Evolutionary conservation across 2,329 filamentous ascomycete species (phyloP).

Genomic region (Neonectria faginata): DNA sequence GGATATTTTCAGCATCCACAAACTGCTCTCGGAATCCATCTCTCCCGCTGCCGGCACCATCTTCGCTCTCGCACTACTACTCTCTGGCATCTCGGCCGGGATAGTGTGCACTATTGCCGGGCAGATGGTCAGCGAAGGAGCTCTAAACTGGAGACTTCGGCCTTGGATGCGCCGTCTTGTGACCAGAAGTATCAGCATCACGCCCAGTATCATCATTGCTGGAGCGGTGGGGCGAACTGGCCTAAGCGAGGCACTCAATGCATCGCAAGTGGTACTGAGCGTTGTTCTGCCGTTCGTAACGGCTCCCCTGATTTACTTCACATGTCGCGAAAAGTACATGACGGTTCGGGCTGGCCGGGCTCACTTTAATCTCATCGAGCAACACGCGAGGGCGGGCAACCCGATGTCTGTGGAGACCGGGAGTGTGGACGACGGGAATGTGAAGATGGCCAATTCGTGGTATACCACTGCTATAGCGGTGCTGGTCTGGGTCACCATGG

Average conservation of each 20-base stretch:
- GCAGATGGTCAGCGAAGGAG: conserved; percentile 89
- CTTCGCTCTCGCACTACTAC: conserved; percentile 84
- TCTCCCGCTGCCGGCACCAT: conserved; percentile 81
- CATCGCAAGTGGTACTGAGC: conserved; percentile 81
- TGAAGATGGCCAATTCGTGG: conserved; percentile 81
- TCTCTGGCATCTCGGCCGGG: conserved; percentile 84
- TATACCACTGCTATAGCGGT: conserved; percentile 66
- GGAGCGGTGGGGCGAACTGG: conserved; percentile 79
- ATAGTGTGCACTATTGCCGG: conserved; percentile 91
- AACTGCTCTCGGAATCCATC: conserved; percentile 75
- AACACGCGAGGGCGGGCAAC: neutral
- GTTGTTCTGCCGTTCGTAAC: conserved; percentile 85
- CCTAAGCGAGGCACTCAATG: conserved; percentile 78
- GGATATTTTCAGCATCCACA: conserved; percentile 86
- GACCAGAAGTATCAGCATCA: conserved; percentile 83
- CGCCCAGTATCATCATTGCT: conserved; percentile 85
- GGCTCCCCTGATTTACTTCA: conserved; percentile 87
- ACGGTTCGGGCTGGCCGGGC: conserved; percentile 65
- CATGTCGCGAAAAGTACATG: conserved; percentile 83
- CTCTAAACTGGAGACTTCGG: conserved; percentile 77
- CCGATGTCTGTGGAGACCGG: neutral
- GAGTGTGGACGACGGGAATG: conserved; percentile 41
- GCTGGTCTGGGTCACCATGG: conserved; percentile 78
- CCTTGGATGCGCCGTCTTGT: conserved; percentile 85
- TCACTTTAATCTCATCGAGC: conserved; percentile 40